Conservation (phyloP, 2,329 filamentous ascomycete species). For the Apiospora marii region DNA sequence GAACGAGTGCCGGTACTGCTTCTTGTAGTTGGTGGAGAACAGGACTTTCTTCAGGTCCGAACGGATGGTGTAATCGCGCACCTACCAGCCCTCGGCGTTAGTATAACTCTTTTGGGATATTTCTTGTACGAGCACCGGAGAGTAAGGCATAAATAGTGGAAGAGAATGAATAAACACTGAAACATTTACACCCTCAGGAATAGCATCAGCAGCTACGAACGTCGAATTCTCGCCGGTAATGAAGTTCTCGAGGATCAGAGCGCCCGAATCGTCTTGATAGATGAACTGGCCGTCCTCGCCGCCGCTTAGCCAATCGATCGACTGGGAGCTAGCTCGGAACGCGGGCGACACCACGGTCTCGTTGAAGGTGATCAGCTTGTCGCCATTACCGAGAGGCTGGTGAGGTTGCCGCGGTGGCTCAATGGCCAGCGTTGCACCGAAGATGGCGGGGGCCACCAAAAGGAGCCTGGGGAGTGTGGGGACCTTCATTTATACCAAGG, state of each 20-base stretch:
- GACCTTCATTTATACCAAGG: neutral
- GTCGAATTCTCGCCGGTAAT: conserved; percentile 62
- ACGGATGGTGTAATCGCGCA: conserved; percentile 68
- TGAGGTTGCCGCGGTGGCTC: conserved; percentile 61
- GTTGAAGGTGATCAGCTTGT: conserved; percentile 66
- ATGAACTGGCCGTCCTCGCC: conserved; percentile 70
- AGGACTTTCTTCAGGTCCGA: conserved; percentile 65
- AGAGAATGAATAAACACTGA: no score
- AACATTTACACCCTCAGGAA: conserved; percentile 63
- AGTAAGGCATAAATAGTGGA: no score
- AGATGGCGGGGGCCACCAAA: neutral
- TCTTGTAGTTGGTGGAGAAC: conserved; percentile 71
- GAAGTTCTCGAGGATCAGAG: conserved; percentile 68
- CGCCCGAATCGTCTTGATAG: conserved; percentile 55
- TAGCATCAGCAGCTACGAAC: conserved; percentile 64
- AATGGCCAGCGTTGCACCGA: conserved; percentile 42
- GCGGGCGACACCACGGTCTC: conserved; percentile 59
- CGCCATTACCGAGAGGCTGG: conserved; percentile 63
- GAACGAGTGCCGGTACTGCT: conserved; percentile 74
- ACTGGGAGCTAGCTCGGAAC: conserved; percentile 55
- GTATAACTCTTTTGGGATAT: no score
- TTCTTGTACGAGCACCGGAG: no score
- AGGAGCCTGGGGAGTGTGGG: conserved; percentile 6
- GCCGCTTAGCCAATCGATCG: conserved; percentile 64
- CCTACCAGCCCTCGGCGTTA: no score